Conservation (phyloP, 2,329 filamentous ascomycete genomes). For the Colletotrichum sojae region DNA sequence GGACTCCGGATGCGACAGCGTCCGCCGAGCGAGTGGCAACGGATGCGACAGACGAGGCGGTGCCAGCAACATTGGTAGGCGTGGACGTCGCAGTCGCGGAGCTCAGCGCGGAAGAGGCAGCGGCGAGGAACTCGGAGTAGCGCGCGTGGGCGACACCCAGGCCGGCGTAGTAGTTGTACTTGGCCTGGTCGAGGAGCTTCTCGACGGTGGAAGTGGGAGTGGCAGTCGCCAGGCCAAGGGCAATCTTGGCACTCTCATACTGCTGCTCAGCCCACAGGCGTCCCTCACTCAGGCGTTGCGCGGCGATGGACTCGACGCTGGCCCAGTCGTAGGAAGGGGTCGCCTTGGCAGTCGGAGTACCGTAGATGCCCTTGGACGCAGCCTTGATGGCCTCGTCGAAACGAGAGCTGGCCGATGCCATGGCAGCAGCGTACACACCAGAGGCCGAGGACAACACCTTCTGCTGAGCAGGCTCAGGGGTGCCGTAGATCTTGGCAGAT, state of each 20-base stretch:
- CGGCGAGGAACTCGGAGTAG: conserved; percentile 81
- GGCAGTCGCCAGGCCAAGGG: conserved; percentile 73
- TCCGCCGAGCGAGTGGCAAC: conserved; percentile 62
- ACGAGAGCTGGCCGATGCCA: conserved; percentile 72
- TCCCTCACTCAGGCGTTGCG: conserved; percentile 79
- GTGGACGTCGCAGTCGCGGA: conserved; percentile 72
- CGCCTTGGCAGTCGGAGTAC: conserved; percentile 60
- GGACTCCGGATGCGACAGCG: conserved; percentile 61
- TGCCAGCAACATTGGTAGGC: conserved; percentile 66
- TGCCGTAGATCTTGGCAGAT: conserved; percentile 77
- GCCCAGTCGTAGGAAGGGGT: conserved; percentile 62
- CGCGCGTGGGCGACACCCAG: conserved; percentile 83
- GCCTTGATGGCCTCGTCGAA: conserved; percentile 69
- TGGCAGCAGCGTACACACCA: conserved; percentile 76
- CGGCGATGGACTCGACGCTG: conserved; percentile 74
- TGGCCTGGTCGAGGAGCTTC: conserved; percentile 74
- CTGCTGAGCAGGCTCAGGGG: conserved; percentile 72
- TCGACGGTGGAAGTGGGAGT: conserved; percentile 68
- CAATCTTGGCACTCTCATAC: conserved; percentile 77
- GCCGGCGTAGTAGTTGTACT: conserved; percentile 81
- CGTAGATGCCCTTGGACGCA: conserved; percentile 65
- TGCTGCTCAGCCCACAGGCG: conserved; percentile 79
- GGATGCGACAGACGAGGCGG: conserved; percentile 61
- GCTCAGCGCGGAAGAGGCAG: conserved; percentile 79
- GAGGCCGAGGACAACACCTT: conserved; percentile 79